A percentile compares a stretch with the other conserved stretches of the same genome.
Evolutionary conservation across 2,329 filamentous ascomycete species (phyloP).

Genomic region (Cytospora piceicola): DNA sequence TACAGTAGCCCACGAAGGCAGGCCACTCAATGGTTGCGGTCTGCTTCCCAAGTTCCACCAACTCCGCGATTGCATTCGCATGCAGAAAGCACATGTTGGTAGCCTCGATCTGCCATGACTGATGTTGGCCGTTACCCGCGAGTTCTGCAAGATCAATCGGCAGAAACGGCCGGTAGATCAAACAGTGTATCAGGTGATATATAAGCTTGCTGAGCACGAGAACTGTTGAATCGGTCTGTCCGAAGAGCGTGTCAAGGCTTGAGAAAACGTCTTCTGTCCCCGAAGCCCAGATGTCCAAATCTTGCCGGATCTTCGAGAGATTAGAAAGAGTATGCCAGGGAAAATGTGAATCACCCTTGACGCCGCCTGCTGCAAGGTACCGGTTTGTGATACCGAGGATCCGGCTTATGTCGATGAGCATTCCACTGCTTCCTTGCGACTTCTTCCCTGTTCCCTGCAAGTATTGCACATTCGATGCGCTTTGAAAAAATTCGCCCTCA

Average conservation of each 20-base stretch:
- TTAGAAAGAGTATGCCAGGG: slow-evolving; percentile 88
- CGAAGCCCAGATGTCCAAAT: slow-evolving; percentile 83
- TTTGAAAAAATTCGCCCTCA: slow-evolving; percentile 81
- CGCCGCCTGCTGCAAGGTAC: slow-evolving; percentile 82
- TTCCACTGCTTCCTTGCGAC: slow-evolving; percentile 74
- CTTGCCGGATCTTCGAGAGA: slow-evolving; percentile 82
- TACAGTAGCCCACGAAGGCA: slow-evolving; percentile 82
- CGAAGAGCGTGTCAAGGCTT: slow-evolving; percentile 74
- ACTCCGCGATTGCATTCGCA: slow-evolving; percentile 82
- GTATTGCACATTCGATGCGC: slow-evolving; percentile 76
- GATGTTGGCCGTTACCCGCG: slow-evolving; percentile 78
- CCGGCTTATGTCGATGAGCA: slow-evolving; percentile 83
- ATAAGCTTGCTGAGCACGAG: slow-evolving; percentile 83
- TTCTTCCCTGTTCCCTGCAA: slow-evolving; percentile 70
- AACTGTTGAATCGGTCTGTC: slow-evolving; percentile 76
- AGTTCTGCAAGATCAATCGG: slow-evolving; percentile 83
- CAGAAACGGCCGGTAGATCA: slow-evolving; percentile 85
- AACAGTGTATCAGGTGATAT: slow-evolving; percentile 83
- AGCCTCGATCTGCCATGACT: slow-evolving; percentile 91
- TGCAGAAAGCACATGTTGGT: slow-evolving; percentile 86
- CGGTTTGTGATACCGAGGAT: slow-evolving; percentile 82
- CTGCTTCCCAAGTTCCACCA: slow-evolving; percentile 78
- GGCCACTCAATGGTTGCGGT: slow-evolving; percentile 81
- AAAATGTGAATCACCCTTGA: slow-evolving; percentile 88
- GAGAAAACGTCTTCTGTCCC: slow-evolving; percentile 80